Evolutionary conservation across 179 eudicot species (phyloP).

Genomic region (Beta corolliflora): DNA sequence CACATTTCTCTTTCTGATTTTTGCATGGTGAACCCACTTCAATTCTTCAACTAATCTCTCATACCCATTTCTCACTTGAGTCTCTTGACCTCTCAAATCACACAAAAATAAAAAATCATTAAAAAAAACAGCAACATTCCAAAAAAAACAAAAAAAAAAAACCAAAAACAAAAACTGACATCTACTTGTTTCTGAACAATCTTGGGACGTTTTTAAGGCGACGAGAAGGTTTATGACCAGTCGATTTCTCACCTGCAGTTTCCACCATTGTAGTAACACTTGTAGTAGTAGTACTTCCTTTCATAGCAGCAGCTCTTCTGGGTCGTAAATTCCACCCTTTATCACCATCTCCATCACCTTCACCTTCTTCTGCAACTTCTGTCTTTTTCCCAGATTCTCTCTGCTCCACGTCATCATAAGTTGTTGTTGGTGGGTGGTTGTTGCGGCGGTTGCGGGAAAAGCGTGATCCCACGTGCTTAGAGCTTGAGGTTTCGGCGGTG

Average conservation of each 20-base stretch:
- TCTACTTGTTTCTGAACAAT: too few relatives aligned
- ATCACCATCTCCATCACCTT: conserved; percentile 4
- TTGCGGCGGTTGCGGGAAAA: conserved; percentile 24
- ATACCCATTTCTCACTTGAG: too few relatives aligned
- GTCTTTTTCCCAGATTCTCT: neutral
- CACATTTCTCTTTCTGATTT: too few relatives aligned
- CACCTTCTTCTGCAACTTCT: neutral
- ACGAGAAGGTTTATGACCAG: too few relatives aligned
- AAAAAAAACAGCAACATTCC: too few relatives aligned
- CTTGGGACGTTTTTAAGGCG: too few relatives aligned
- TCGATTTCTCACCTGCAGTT: neutral
- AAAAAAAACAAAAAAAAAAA: neutral
- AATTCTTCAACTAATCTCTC: too few relatives aligned
- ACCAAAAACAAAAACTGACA: too few relatives aligned
- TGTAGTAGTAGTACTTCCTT: neutral
- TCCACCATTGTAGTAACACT: neutral
- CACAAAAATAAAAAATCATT: too few relatives aligned
- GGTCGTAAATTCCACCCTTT: conserved; percentile 38
- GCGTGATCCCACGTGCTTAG: conserved; percentile 20
- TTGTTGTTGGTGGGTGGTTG: neutral
- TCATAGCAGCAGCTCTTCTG: conserved; percentile 17
- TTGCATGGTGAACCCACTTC: too few relatives aligned
- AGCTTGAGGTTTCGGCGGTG: neutral
- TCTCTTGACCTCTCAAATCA: too few relatives aligned
- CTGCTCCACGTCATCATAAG: neutral